These are phyloP conservation scores for Durio zibethinus DNA, from an alignment of 345 rosid species.

Conservation along the genomic window DNA sequence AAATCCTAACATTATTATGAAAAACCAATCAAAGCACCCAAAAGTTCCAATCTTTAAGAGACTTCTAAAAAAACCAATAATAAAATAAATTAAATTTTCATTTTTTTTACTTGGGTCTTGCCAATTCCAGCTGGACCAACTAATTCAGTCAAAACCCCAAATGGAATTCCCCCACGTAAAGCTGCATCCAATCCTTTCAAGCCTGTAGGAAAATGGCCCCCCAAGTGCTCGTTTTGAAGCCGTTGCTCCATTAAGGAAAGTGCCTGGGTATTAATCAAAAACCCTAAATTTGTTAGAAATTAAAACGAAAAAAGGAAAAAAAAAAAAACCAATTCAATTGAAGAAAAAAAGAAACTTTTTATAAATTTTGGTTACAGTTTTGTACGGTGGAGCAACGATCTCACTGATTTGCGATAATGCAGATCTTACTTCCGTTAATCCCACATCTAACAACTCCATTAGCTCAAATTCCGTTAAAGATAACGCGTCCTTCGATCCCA, in stretches of 20 bases:
- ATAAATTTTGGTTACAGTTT: slow-evolving; percentile 39
- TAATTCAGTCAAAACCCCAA: slow-evolving; percentile 77
- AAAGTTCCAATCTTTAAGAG: neutral
- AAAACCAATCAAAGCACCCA: neutral
- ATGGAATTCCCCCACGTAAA: slow-evolving; percentile 76
- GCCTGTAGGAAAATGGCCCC: slow-evolving; percentile 69
- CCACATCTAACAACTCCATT: slow-evolving; percentile 66
- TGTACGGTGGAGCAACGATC: slow-evolving; percentile 54
- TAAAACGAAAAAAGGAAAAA: neutral
- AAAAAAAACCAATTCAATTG: neutral
- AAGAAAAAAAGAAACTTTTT: neutral
- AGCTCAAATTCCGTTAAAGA: slow-evolving; percentile 71
- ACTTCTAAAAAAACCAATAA: neutral
- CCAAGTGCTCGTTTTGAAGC: slow-evolving; percentile 37
- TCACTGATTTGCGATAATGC: slow-evolving; percentile 59
- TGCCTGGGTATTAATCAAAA: slow-evolving; percentile 35
- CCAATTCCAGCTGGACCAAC: slow-evolving; percentile 92
- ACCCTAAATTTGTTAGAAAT: neutral
- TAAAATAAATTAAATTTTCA: neutral
- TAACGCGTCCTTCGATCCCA: slow-evolving; percentile 50
- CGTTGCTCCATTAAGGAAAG: slow-evolving; percentile 50
- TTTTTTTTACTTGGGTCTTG: slow-evolving; percentile 46
- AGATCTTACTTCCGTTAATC: slow-evolving; percentile 45
- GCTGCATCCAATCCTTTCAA: slow-evolving; percentile 73
- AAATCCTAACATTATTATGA: neutral